phyloP scores from a whole-genome alignment of 2,329 filamentous ascomycete genomes.

The Lasiodiplodia sp. region DNA sequence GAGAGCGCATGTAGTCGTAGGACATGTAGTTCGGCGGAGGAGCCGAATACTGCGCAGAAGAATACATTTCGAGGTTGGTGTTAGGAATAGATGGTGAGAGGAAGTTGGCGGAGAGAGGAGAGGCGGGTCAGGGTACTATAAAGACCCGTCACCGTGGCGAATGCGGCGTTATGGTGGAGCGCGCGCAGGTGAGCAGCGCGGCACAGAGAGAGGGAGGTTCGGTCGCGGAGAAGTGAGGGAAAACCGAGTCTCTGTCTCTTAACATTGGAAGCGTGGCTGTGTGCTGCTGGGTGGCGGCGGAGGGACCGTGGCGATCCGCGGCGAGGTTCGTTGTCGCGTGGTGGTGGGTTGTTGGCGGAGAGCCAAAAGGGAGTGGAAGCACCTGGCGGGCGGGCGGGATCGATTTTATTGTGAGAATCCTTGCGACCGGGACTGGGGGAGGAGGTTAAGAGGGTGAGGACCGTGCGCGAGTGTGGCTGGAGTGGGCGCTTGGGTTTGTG shows the following conservation, averaged over 20 bases:
- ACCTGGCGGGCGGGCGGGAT: slow-evolving; percentile 7
- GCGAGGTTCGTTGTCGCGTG: background rate
- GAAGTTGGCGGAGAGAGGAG: slow-evolving; percentile 3
- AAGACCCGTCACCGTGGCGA: slow-evolving; percentile 45
- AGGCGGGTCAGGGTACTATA: slow-evolving; percentile 14
- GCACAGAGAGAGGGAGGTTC: slow-evolving; percentile 38
- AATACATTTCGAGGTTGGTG: slow-evolving; percentile 37
- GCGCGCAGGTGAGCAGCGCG: slow-evolving; percentile 34
- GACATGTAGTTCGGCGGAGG: slow-evolving; percentile 47
- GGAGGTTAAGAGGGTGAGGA: background rate
- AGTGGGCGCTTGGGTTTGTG: background rate
- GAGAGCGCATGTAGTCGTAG: slow-evolving; percentile 45
- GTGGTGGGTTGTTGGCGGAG: slow-evolving; percentile 20
- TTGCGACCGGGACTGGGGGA: slow-evolving; percentile 13
- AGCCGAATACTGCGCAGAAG: slow-evolving; percentile 42
- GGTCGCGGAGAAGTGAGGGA: slow-evolving; percentile 42
- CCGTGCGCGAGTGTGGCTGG: slow-evolving; percentile 25
- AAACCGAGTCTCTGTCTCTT: slow-evolving; percentile 31
- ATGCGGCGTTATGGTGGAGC: slow-evolving; percentile 37
- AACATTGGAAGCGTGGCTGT: slow-evolving; percentile 28
- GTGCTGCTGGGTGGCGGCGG: slow-evolving; percentile 15
- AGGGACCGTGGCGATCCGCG: slow-evolving; percentile 17
- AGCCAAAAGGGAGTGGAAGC: slow-evolving; percentile 18
- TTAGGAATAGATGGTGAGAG: slow-evolving; percentile 18
- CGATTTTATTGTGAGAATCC: slow-evolving; percentile 24